These are phyloP conservation scores for Paramyrothecium sp. DNA, from an alignment of 2,329 filamentous ascomycete genomes.

Conservation along the genomic window DNA sequence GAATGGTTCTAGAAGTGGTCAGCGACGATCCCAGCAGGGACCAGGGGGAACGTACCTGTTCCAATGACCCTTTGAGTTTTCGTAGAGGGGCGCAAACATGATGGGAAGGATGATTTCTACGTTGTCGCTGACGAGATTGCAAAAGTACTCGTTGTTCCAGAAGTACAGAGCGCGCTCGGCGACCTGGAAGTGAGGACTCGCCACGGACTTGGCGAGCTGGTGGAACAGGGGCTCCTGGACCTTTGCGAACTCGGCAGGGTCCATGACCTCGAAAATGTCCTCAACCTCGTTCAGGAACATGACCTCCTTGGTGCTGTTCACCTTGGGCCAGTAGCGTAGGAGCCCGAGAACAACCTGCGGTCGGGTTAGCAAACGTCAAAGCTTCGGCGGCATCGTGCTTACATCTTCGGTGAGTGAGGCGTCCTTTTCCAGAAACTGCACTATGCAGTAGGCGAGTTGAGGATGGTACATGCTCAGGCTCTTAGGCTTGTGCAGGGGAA, in stretches of 20 bases:
- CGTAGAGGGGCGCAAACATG: constrained; percentile 98
- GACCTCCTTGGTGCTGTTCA: constrained; percentile 99
- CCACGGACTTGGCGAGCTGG: constrained; percentile 95
- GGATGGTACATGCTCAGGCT: constrained; percentile 99
- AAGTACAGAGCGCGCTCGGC: constrained; percentile 97
- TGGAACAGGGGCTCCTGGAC: constrained; percentile 98
- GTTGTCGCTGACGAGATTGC: constrained; percentile 97
- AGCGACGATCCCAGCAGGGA: constrained; percentile 19
- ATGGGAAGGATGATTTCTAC: constrained; percentile 98
- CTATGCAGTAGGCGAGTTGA: constrained; percentile 96
- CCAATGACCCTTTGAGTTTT: constrained; percentile 99
- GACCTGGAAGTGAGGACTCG: constrained; percentile 98
- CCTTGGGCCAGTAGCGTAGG: constrained; percentile 97
- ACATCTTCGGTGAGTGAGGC: constrained; percentile 95
- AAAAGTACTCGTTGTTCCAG: constrained; percentile 99
- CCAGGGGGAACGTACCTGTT: constrained; percentile 69
- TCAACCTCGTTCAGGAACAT: constrained; percentile 99
- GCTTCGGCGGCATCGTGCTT: constrained; percentile 25
- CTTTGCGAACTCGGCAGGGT: constrained; percentile 96
- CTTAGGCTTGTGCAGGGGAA: constrained; percentile 97
- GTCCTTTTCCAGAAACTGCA: constrained; percentile 98
- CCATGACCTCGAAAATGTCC: constrained; percentile 99
- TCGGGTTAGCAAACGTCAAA: constrained; percentile 9
- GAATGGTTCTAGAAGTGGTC: constrained; percentile 73
- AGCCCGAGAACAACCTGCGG: constrained; percentile 86